Conservation (phyloP, 2,329 filamentous ascomycete genomes). For the Colletotrichum incanum region DNA sequence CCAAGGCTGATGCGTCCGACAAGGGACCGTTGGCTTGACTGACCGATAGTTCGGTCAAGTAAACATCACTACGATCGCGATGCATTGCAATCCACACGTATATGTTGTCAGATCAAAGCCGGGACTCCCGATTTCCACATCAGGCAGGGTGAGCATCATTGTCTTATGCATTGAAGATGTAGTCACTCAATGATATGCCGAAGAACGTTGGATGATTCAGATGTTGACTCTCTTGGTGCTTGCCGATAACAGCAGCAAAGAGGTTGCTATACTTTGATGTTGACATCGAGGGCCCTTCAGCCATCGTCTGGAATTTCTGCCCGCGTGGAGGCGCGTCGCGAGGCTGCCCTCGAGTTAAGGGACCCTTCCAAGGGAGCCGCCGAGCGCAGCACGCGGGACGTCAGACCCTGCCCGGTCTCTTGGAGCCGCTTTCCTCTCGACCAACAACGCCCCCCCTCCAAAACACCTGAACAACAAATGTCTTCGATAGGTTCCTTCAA, state of each 20-base stretch:
- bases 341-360: slow-evolving; percentile 7
- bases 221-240: slow-evolving; percentile 5
- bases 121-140: slow-evolving; percentile 22
- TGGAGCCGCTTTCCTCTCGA: neutral
- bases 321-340: slow-evolving; percentile 14
- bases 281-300: slow-evolving; percentile 19
- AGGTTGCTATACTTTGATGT: slow-evolving; percentile 11
- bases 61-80: slow-evolving; percentile 15
- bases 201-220: slow-evolving; percentile 38
- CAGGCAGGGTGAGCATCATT: neutral
- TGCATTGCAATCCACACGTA: neutral
- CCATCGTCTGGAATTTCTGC: slow-evolving; percentile 31
- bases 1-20: neutral
- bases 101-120: slow-evolving; percentile 12
- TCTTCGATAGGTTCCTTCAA: slow-evolving; percentile 11
- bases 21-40: slow-evolving; percentile 9
- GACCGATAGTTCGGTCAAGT: neutral
- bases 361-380: slow-evolving; percentile 18
- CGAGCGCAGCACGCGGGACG: neutral
- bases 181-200: slow-evolving; percentile 23
- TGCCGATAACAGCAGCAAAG: neutral
- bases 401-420: neutral
- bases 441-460: neutral
- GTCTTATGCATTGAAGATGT: slow-evolving; percentile 1
- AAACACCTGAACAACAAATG: neutral